Conservation (phyloP, 2,329 filamentous ascomycete genomes). For the Sclerotinia spermophila region DNA sequence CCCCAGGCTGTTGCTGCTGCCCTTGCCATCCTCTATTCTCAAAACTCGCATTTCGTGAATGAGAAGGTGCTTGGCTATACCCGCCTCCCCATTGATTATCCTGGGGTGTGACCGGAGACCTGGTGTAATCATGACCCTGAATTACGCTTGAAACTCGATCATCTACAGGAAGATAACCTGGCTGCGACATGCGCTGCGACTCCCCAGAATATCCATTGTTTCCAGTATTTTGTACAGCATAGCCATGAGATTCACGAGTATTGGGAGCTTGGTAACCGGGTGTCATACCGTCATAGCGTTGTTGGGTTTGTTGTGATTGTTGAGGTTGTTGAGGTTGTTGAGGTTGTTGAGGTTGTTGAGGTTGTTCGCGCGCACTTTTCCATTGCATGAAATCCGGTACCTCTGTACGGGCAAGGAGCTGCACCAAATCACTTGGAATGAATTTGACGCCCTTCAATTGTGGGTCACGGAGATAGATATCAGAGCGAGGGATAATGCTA, state of each 20-base stretch:
- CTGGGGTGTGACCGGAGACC: constrained; percentile 9
- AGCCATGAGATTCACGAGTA: constrained; percentile 10
- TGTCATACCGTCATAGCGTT: constrained; percentile 33
- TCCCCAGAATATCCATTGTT: constrained; percentile 14
- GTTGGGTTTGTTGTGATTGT: background rate
- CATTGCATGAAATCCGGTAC: constrained; percentile 60
- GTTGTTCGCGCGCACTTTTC: constrained; percentile 43
- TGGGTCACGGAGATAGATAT: constrained; percentile 62
- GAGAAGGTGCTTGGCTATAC: constrained; percentile 11
- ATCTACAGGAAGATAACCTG: constrained; percentile 14
- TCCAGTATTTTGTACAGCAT: background rate
- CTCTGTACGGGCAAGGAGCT: constrained; percentile 64
- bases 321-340: no score
- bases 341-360: constrained; percentile 10
- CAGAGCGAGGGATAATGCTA: constrained; percentile 60
- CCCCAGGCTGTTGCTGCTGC: constrained; percentile 13
- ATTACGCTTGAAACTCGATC: constrained; percentile 21
- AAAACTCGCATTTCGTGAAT: constrained; percentile 11
- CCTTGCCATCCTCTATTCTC: constrained; percentile 18
- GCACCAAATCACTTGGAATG: constrained; percentile 66
- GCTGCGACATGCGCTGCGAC: background rate
- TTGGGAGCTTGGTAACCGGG: constrained; percentile 17
- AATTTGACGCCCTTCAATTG: constrained; percentile 46
- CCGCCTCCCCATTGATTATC: constrained; percentile 14
- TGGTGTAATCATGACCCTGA: constrained; percentile 19